Percentiles rank a stretch among this genome's conserved stretches.
phyloP scores from a whole-genome alignment of 768 basidiomycete genomes.

The Lyophyllum decastes region DNA sequence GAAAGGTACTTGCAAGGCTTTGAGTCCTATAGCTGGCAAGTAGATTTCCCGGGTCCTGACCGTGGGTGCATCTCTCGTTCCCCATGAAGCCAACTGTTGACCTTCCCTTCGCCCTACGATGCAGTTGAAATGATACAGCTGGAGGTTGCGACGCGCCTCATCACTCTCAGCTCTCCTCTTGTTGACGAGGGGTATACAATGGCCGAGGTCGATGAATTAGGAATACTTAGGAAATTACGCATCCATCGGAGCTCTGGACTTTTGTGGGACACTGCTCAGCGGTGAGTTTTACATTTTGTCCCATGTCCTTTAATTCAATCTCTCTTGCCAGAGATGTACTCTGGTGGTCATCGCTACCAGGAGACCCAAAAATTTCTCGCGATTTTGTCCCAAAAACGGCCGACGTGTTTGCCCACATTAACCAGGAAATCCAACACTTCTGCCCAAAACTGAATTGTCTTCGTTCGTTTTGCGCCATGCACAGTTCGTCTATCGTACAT shows the following conservation, averaged over 20 bases:
- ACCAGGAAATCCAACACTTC: slow-evolving; percentile 33
- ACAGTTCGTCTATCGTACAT: slow-evolving; percentile 21
- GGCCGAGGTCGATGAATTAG: slow-evolving; percentile 35
- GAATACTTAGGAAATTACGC: slow-evolving; percentile 27
- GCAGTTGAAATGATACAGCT: slow-evolving; percentile 51
- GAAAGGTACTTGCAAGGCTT: slow-evolving; percentile 28
- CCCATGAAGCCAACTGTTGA: too few relatives aligned
- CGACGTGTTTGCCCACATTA: slow-evolving; percentile 33
- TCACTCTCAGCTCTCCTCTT: slow-evolving; percentile 15
- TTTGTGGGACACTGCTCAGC: slow-evolving; percentile 42
- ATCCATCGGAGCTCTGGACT: slow-evolving; percentile 34
- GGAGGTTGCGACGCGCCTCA: slow-evolving; percentile 43
- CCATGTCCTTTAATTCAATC: neutral
- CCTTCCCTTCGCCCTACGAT: neutral
- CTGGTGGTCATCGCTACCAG: slow-evolving; percentile 34
- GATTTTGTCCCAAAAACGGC: slow-evolving; percentile 18
- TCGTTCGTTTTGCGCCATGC: slow-evolving; percentile 37
- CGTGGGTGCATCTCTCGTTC: slow-evolving; percentile 32
- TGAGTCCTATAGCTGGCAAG: slow-evolving; percentile 33
- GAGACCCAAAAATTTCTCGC: slow-evolving; percentile 6
- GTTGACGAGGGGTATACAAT: neutral
- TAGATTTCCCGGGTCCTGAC: slow-evolving; percentile 47
- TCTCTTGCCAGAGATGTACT: slow-evolving; percentile 34
- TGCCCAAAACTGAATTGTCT: slow-evolving; percentile 51
- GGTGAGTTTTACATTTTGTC: slow-evolving; percentile 27